These are phyloP conservation scores for Diversispora eburnea DNA, from an alignment of 192 early-diverging fungal genomes.

Conservation along the genomic window DNA sequence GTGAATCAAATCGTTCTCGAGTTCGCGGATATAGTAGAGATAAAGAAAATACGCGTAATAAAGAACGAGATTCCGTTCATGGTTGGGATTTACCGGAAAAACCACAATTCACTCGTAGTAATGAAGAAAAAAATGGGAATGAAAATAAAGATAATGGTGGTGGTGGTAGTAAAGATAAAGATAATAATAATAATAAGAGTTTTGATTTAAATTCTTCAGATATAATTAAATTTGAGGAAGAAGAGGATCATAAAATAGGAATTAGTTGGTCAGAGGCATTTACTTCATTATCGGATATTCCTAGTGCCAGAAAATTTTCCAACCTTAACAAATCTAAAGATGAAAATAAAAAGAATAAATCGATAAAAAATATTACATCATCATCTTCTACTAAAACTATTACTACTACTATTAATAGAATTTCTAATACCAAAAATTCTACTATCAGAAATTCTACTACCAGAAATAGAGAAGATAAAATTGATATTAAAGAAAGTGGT, in stretches of 20 bases:
- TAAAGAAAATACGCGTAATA: background rate
- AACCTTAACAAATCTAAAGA: background rate
- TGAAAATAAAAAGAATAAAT: background rate
- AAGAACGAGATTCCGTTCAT: background rate
- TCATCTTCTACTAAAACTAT: no score
- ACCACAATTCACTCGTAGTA: background rate
- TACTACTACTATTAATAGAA: no score
- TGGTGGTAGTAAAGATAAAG: background rate
- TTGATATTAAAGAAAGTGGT: no score
- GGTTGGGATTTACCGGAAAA: background rate
- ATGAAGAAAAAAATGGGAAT: background rate
- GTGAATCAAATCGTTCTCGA: background rate
- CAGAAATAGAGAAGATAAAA: no score
- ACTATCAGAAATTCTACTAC: no score
- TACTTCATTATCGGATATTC: background rate
- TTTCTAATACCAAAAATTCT: no score
- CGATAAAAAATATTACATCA: no score
- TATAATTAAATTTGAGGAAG: background rate
- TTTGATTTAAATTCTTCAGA: no score
- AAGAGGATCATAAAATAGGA: background rate
- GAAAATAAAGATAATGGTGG: background rate
- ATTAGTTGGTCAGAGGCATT: background rate
- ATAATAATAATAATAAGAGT: no score
- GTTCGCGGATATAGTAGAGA: background rate
- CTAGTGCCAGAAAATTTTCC: background rate